phyloP scores from a whole-genome alignment of 768 basidiomycete genomes.

The Coprinopsis marcescibilis region DNA sequence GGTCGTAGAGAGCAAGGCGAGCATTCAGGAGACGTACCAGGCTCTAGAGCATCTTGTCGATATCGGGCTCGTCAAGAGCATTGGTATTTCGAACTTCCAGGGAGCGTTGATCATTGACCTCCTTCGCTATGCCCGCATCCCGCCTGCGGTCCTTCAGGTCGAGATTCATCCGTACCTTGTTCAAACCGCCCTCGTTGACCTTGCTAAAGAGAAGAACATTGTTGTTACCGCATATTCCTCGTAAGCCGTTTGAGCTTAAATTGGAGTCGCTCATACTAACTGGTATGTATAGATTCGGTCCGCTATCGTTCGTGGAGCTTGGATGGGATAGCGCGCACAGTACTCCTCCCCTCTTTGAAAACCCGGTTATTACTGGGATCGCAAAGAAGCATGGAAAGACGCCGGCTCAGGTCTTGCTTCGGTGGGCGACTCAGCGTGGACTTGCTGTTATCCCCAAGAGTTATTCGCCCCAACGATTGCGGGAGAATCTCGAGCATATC shows the following conservation, averaged over 20 bases:
- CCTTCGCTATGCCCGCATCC: constrained; percentile 68
- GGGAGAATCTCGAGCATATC: constrained; percentile 40
- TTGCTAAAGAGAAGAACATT: constrained; percentile 53
- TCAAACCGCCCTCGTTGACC: constrained; percentile 49
- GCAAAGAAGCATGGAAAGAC: constrained; percentile 49
- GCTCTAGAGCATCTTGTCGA: constrained; percentile 80
- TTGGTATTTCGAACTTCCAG: constrained; percentile 74
- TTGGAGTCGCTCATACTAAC: constrained; percentile 10
- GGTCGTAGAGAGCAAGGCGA: constrained; percentile 59
- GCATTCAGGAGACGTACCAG: constrained; percentile 78
- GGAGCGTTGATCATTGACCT: constrained; percentile 71
- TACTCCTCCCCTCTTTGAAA: constrained; percentile 46
- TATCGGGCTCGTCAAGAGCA: constrained; percentile 64
- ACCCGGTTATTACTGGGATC: constrained; percentile 37
- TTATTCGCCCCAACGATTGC: constrained; percentile 39
- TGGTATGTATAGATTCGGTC: constrained; percentile 15
- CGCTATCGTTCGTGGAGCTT: constrained; percentile 57
- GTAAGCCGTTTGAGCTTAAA: constrained; percentile 23
- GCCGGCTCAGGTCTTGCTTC: constrained; percentile 65
- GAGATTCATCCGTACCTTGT: constrained; percentile 69
- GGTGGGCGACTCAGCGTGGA: constrained; percentile 74
- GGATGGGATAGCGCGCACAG: constrained; percentile 51
- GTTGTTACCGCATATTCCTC: constrained; percentile 64
- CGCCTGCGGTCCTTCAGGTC: constrained; percentile 64
- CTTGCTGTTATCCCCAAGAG: constrained; percentile 76